Base-by-base conservation (phyloP, 208 protist genomes). In the Wallacemonas sp. region DNA sequence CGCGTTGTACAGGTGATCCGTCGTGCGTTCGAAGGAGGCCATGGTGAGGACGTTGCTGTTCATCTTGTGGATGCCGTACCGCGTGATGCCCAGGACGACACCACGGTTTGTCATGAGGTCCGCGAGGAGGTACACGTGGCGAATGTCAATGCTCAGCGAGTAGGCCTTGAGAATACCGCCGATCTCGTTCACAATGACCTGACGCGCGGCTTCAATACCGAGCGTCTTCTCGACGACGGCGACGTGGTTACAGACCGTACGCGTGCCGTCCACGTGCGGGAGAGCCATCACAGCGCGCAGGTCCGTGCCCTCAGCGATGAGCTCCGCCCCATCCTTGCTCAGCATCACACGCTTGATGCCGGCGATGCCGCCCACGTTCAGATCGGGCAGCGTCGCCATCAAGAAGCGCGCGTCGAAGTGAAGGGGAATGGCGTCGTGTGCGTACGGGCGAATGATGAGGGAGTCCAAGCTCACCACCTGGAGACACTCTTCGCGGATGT, bases 21-120 rank as follows among this genome's bases (percentile, higher is more conserved):
- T 99, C 2, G 99, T 99, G 64, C 96, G 90, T 88, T 99, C 99
- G 74, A 99, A 99, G 27, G 98, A 99, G 17, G 99, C 99, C 70
- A 99, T 94, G 74, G 98, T 99, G 9, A 99, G 76, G 8, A 99
- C 97, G 57, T 89, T 97, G 62, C 99, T 97, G 72, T 98, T 99
- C 95, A 99, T 99, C 84, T 99, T 99, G 41, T 93, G 78, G 47
- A 99, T 98, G 74, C 99, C 99, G 78, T 98, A 98, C 16, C 99
- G 91, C 14, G 98, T 99, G 69, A 99, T 99, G 61, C 99, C 99
- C 0, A 99, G 83, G 43, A 99, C 89, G 30, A 98, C 84, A 12
- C 98, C 98, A 29, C 92, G 98, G 69, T 85, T 98, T 1, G 98
- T 99, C 99, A 99, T 99, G 4, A 99, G 81, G 72, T 99, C 99